These are phyloP conservation scores for Juncus effusus DNA, from an alignment of 176 grass and related monocot species.

Conservation along the genomic window DNA sequence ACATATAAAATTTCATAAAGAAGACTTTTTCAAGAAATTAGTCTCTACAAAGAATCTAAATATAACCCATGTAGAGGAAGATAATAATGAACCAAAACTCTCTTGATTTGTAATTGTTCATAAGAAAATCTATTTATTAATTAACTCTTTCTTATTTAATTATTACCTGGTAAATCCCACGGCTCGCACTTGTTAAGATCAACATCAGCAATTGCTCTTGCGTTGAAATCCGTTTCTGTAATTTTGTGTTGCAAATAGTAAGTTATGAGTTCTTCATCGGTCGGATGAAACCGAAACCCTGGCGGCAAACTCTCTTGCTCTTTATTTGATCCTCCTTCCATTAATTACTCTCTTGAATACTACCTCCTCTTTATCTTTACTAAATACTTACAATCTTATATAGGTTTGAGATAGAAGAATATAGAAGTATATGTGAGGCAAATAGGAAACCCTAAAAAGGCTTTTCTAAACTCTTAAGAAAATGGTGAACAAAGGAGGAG, in stretches of 20 bases:
- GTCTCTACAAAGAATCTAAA: not conserved
- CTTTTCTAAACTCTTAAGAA: constrained; percentile 4
- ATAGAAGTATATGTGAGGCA: not conserved
- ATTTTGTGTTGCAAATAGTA: constrained; percentile 86
- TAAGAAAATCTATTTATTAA: not conserved
- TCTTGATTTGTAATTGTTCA: not conserved
- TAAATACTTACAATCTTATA: constrained; percentile 21
- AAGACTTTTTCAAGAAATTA: constrained; percentile 25
- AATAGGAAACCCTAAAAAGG: not conserved
- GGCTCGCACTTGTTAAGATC: constrained; percentile 98
- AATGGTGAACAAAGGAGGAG: not conserved
- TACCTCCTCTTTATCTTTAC: not conserved
- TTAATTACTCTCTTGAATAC: constrained; percentile 36
- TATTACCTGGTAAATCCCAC: constrained; percentile 90
- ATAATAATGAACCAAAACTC: not conserved
- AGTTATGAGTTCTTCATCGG: constrained; percentile 92
- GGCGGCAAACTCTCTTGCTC: constrained; percentile 79
- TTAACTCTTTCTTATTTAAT: not conserved
- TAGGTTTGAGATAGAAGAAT: not conserved
- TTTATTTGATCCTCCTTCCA: constrained; percentile 33
- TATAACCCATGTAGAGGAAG: not conserved
- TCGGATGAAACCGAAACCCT: constrained; percentile 94
- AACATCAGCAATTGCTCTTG: constrained; percentile 85
- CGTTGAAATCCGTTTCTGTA: constrained; percentile 59
- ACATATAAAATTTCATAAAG: not conserved